Conservation (phyloP, 2,329 filamentous ascomycete species). For the Samsoniella hepiali region DNA sequence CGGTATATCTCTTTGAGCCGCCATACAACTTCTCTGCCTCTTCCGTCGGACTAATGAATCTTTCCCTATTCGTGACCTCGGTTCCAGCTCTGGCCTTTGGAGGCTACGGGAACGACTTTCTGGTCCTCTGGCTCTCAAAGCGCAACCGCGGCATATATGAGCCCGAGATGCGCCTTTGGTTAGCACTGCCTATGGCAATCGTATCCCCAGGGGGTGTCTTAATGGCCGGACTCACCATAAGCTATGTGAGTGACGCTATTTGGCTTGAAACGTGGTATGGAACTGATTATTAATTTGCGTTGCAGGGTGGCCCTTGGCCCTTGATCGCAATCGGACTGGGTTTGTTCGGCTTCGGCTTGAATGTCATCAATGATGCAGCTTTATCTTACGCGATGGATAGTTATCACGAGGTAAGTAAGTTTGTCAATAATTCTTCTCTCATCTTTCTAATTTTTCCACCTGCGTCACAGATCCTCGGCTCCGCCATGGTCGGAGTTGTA, state of each 20-base stretch:
- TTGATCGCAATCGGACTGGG: slow-evolving; percentile 23
- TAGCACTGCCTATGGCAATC: slow-evolving; percentile 32
- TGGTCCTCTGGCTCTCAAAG: slow-evolving; percentile 34
- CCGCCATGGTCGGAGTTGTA: slow-evolving; percentile 24
- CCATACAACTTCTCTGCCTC: slow-evolving; percentile 30
- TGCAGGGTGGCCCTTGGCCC: slow-evolving; percentile 19
- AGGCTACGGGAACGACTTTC: slow-evolving; percentile 36
- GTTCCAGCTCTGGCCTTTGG: slow-evolving; percentile 36
- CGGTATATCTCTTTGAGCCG: slow-evolving; percentile 20
- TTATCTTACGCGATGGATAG: slow-evolving; percentile 38
- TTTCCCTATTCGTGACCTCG: slow-evolving; percentile 34
- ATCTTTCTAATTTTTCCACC: not conserved
- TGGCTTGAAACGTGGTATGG: not conserved
- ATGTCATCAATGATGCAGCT: slow-evolving; percentile 31
- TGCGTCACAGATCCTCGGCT: slow-evolving; percentile 22
- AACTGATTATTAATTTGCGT: slow-evolving; percentile 9
- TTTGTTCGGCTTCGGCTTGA: slow-evolving; percentile 33
- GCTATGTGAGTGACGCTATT: not conserved
- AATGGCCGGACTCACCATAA: slow-evolving; percentile 31
- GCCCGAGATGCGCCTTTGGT: slow-evolving; percentile 43
- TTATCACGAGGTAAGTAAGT: slow-evolving; percentile 32
- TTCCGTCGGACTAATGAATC: slow-evolving; percentile 26
- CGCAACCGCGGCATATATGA: slow-evolving; percentile 40
- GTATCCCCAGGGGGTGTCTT: slow-evolving; percentile 31
- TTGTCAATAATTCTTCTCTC: not conserved